Percentiles rank a stretch among this genome's conserved stretches.
phyloP scores from a whole-genome alignment of 176 grass and related monocot species.

The Musa acuminata region DNA sequence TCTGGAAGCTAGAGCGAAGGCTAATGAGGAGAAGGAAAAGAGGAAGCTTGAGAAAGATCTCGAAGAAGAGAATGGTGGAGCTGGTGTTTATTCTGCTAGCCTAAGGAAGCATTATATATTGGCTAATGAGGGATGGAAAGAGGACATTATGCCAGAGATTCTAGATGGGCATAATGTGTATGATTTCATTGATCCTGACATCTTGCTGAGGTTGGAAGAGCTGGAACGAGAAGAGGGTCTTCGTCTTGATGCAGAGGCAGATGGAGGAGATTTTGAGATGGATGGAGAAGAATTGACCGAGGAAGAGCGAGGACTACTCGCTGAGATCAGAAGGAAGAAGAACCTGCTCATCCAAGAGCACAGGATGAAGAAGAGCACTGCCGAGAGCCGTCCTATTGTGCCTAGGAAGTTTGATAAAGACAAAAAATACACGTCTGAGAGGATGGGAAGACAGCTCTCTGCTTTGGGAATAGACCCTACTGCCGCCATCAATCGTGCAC shows the following conservation, averaged over 20 bases:
- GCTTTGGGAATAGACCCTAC: constrained; percentile 46
- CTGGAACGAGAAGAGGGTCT: constrained; percentile 73
- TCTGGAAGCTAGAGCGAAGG: constrained; percentile 32
- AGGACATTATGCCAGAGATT: constrained; percentile 52
- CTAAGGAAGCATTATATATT: constrained; percentile 64
- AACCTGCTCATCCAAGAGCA: constrained; percentile 56
- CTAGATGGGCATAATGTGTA: constrained; percentile 66
- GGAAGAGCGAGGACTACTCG: constrained; percentile 40
- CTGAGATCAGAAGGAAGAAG: constrained; percentile 62
- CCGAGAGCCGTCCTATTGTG: constrained; percentile 69
- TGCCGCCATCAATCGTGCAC: constrained; percentile 34
- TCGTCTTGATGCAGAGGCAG: constrained; percentile 43
- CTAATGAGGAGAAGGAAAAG: constrained; percentile 43
- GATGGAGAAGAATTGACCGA: constrained; percentile 47
- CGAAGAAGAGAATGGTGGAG: constrained; percentile 69
- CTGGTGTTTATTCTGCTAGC: constrained; percentile 77
- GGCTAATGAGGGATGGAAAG: constrained; percentile 67
- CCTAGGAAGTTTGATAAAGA: constrained; percentile 59
- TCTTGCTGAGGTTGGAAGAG: constrained; percentile 50
- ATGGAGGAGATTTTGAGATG: constrained; percentile 44
- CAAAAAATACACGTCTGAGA: constrained; percentile 29
- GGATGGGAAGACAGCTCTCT: constrained; percentile 47
- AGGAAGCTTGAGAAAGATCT: constrained; percentile 59
- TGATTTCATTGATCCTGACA: constrained; percentile 79
- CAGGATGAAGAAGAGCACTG: constrained; percentile 83